Percentiles rank a stretch among this genome's conserved stretches.
phyloP scores from a whole-genome alignment of 2,329 filamentous ascomycete genomes.

The Xylaria digitata region DNA sequence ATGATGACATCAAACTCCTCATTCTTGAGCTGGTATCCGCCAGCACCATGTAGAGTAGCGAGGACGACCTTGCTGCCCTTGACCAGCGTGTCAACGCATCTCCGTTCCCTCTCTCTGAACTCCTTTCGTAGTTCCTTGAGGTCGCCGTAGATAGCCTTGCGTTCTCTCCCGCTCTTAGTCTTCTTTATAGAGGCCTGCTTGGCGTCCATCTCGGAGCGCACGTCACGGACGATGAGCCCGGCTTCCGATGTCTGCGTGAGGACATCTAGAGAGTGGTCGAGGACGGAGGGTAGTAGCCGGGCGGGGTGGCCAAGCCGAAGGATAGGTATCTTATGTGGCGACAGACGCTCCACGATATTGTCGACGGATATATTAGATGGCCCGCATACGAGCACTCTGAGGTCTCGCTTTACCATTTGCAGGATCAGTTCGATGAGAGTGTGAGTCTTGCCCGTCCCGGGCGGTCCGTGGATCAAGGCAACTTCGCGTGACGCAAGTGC shows the following conservation, averaged over 20 bases:
- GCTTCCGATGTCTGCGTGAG: conserved; percentile 91
- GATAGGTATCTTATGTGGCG: conserved; percentile 85
- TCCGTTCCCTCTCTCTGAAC: conserved; percentile 84
- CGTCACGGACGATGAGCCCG: conserved; percentile 87
- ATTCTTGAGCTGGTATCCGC: conserved; percentile 81
- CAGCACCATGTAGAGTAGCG: conserved; percentile 91
- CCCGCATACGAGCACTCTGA: conserved; percentile 89
- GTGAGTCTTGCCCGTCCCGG: conserved; percentile 96
- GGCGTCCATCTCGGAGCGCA: conserved; percentile 90
- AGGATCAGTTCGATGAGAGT: conserved; percentile 94
- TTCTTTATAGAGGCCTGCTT: conserved; percentile 92
- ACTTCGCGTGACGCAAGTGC: conserved; percentile 84
- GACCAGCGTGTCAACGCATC: conserved; percentile 82
- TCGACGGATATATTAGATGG: conserved; percentile 98
- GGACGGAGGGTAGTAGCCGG: conserved; percentile 84
- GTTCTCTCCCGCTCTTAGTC: conserved; percentile 82
- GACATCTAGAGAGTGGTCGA: conserved; percentile 91
- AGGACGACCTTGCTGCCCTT: conserved; percentile 86
- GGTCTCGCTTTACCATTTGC: conserved; percentile 80
- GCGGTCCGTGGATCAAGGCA: conserved; percentile 92
- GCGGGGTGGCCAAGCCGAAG: conserved; percentile 93
- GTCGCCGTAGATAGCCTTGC: conserved; percentile 84
- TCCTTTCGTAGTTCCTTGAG: conserved; percentile 88
- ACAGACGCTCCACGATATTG: conserved; percentile 94
- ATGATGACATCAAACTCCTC: conserved; percentile 93